phyloP scores from a whole-genome alignment of 2,329 filamentous ascomycete species.

The Ceratocystis cacaofunesta region DNA sequence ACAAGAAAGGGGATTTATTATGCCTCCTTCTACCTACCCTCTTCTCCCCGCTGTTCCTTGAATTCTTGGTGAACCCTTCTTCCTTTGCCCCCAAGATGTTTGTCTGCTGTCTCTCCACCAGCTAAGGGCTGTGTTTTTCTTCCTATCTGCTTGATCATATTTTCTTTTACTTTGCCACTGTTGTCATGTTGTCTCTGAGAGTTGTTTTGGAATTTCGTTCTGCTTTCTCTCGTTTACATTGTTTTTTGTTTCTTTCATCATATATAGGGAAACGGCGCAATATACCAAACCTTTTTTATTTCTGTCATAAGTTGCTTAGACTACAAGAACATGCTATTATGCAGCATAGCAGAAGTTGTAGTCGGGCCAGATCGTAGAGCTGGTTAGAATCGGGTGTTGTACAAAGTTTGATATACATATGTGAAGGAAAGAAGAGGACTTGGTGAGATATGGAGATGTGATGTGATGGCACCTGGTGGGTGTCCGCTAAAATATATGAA shows the following conservation, averaged over 20 bases:
- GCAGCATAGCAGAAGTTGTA: not conserved
- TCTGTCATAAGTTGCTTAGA: not conserved
- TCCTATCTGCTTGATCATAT: not conserved
- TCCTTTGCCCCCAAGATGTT: no score
- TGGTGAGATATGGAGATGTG: not conserved
- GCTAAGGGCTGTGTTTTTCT: not conserved
- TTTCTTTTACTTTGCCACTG: not conserved
- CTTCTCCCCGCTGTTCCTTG: not conserved
- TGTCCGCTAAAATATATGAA: not conserved
- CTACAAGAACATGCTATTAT: not conserved
- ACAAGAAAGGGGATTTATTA: not conserved
- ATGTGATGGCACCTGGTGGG: not conserved
- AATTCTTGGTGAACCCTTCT: no score
- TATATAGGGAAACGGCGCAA: constrained; percentile 11
- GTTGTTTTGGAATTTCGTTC: not conserved
- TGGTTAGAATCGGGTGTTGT: not conserved
- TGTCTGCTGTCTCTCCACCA: no score
- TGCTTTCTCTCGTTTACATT: not conserved
- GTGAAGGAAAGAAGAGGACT: not conserved
- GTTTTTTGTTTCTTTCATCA: not conserved
- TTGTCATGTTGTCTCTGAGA: not conserved
- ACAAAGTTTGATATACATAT: not conserved
- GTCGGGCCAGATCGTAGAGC: no score
- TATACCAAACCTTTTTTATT: constrained; percentile 6
- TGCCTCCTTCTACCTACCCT: not conserved